phyloP scores from a whole-genome alignment of 257 asterid species.

The Cruciata laevipes region DNA sequence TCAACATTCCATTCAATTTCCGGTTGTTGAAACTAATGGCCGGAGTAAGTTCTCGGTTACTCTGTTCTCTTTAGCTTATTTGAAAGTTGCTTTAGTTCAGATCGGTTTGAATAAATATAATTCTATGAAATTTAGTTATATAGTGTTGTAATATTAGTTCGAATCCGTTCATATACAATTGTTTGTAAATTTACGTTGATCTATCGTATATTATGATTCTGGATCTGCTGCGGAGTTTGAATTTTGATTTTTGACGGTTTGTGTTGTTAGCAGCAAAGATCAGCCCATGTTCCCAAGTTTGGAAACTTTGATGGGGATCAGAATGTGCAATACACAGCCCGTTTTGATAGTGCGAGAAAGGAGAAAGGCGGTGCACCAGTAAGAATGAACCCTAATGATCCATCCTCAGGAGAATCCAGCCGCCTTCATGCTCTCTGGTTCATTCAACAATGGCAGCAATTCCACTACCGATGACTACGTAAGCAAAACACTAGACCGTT shows the following conservation, averaged over 20 bases:
- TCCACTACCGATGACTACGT: constrained; percentile 41
- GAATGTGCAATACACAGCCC: constrained; percentile 63
- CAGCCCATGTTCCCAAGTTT: constrained; percentile 57
- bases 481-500: constrained; percentile 16
- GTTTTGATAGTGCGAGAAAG: constrained; percentile 64
- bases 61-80: no score
- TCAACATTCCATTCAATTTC: neutral
- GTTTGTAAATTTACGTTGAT: no score
- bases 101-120: no score
- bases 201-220: no score
- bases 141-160: no score
- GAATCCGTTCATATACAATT: no score
- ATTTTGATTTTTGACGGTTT: neutral
- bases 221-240: no score
- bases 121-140: no score
- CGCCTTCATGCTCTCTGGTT: constrained; percentile 30
- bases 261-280: constrained; percentile 28
- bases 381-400: constrained; percentile 67
- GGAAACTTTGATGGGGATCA: constrained; percentile 81
- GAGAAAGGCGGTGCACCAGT: constrained; percentile 24
- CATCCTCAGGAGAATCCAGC: constrained; percentile 72
- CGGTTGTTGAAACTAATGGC: neutral
- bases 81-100: no score
- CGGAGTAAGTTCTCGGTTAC: neutral
- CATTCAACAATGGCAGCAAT: constrained; percentile 6